Evolutionary conservation across 2,329 filamentous ascomycete species (phyloP).

Genomic region (Sporothrix variecibatus): DNA sequence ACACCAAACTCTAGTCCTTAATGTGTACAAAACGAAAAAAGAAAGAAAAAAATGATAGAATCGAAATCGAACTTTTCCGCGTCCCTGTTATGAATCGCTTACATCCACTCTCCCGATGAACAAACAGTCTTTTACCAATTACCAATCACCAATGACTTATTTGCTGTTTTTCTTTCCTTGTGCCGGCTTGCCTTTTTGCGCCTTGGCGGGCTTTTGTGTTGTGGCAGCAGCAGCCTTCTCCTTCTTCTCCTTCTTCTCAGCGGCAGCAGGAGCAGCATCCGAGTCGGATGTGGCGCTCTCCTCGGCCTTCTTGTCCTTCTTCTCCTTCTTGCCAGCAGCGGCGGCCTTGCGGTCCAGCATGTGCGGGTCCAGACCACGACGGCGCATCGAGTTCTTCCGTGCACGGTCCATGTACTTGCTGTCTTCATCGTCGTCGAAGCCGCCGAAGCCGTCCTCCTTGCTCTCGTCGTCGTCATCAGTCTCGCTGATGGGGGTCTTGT

Average conservation of each 20-base stretch:
- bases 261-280: slow-evolving; percentile 4
- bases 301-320: slow-evolving; percentile 19
- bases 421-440: slow-evolving; percentile 75
- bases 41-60: neutral
- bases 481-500: slow-evolving; percentile 67
- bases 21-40: neutral
- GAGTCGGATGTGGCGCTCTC: slow-evolving; percentile 5
- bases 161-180: slow-evolving; percentile 24
- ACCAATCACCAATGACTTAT: slow-evolving; percentile 21
- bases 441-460: slow-evolving; percentile 61
- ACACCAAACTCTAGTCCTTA: neutral
- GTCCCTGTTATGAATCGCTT: neutral
- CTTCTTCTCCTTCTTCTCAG: neutral
- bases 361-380: slow-evolving; percentile 72
- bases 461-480: slow-evolving; percentile 45
- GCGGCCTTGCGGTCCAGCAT: slow-evolving; percentile 46
- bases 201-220: slow-evolving; percentile 24
- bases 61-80: neutral
- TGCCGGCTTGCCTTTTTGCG: slow-evolving; percentile 24
- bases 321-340: slow-evolving; percentile 21
- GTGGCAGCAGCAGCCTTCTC: neutral
- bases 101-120: neutral
- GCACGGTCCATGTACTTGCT: slow-evolving; percentile 69
- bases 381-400: slow-evolving; percentile 72
- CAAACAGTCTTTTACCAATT: slow-evolving; percentile 25